Conservation (phyloP, 345 rosid genomes). For the Clarkia xantiana region DNA sequence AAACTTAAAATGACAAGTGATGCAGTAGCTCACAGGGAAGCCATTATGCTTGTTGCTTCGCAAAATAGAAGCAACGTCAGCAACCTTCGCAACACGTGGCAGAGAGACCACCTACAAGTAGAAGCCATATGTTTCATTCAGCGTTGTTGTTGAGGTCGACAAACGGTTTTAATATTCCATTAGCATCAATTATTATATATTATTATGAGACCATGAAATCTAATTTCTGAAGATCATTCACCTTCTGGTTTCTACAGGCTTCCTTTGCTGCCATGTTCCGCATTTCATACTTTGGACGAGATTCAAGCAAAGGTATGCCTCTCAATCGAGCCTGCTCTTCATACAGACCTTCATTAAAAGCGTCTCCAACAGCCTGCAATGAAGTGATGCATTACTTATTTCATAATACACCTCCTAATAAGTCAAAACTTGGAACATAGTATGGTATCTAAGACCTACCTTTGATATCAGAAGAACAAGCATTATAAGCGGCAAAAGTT, state of each 20-base stretch:
- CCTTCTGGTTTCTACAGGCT: constrained; percentile 79
- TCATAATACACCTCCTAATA: neutral
- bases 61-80: constrained; percentile 72
- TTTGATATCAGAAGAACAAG: constrained; percentile 96
- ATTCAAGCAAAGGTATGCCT: constrained; percentile 82
- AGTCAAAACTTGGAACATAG: neutral
- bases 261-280: constrained; percentile 66
- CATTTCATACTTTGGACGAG: constrained; percentile 77
- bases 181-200: too few relatives aligned
- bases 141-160: neutral
- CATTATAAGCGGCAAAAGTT: constrained; percentile 90
- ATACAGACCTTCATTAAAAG: constrained; percentile 86
- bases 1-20: too few relatives aligned
- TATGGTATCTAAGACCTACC: constrained; percentile 27
- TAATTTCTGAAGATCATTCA: constrained; percentile 13
- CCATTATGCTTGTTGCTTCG: constrained; percentile 83
- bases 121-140: neutral
- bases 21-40: constrained; percentile 53
- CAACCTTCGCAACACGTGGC: constrained; percentile 77
- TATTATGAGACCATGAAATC: neutral
- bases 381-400: neutral
- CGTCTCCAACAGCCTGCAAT: constrained; percentile 94
- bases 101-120: constrained; percentile 62
- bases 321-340: constrained; percentile 74
- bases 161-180: too few relatives aligned